Percentiles rank a stretch among this genome's conserved stretches.
These are phyloP conservation scores for Trametes polyzona DNA, from an alignment of 1,284 basidiomycete genomes.

Conservation along the genomic window DNA sequence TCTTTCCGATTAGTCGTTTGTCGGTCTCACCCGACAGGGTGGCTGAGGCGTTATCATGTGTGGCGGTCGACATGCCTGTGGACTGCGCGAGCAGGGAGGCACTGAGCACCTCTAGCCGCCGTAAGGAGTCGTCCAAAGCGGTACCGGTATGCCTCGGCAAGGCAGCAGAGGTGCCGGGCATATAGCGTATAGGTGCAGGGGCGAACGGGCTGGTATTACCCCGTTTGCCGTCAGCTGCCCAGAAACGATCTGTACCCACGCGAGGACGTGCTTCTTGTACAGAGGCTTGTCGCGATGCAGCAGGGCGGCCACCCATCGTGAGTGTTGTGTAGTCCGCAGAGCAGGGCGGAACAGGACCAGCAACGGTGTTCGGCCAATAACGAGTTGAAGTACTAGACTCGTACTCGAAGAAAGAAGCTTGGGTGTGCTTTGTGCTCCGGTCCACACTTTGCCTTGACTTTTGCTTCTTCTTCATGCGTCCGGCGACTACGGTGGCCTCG, in stretches of 20 bases:
- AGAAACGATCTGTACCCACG: not conserved
- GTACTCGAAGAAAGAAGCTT: not conserved
- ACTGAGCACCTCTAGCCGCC: conserved; percentile 17
- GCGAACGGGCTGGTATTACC: not conserved
- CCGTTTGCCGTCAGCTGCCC: too few relatives aligned
- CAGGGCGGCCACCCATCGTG: too few relatives aligned
- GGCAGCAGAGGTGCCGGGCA: not conserved
- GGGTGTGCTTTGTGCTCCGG: not conserved
- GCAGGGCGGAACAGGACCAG: too few relatives aligned
- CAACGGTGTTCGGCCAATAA: not conserved
- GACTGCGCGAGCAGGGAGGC: conserved; percentile 9
- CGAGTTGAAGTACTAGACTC: not conserved
- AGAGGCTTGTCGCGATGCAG: too few relatives aligned
- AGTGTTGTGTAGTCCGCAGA: not conserved
- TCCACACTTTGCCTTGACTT: not conserved
- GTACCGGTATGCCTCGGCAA: not conserved
- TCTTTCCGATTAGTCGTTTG: conserved; percentile 33
- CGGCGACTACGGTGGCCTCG: too few relatives aligned
- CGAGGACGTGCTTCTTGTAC: too few relatives aligned
- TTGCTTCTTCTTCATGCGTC: conserved; percentile 4
- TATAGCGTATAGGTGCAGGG: not conserved
- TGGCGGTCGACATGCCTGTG: not conserved
- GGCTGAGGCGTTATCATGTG: not conserved
- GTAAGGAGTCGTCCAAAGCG: conserved; percentile 13
- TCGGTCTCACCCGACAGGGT: not conserved